Evolutionary conservation across 2,329 filamentous ascomycete genomes (phyloP).

Genomic region (Chaetomiaceae sp.): DNA sequence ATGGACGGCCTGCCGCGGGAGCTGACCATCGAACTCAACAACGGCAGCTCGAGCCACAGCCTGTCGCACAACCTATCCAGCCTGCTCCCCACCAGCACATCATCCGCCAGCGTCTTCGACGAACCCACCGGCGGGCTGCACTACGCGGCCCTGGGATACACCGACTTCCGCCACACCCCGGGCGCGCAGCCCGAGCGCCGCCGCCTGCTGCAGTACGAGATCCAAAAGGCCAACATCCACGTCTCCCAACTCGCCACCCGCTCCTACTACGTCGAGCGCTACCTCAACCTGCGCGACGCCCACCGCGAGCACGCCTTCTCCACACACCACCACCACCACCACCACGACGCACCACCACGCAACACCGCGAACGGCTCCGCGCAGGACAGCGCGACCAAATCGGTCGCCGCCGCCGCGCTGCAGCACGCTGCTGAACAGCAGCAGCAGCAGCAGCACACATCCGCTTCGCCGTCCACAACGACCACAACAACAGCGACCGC

Average conservation of each 20-base stretch:
- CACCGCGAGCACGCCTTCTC: constrained; percentile 41
- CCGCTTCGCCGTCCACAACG: no score
- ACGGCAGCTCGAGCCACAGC: constrained; percentile 30
- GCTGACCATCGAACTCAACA: constrained; percentile 38
- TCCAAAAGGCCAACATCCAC: constrained; percentile 88
- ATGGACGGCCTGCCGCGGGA: constrained; percentile 63
- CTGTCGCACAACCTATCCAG: constrained; percentile 10
- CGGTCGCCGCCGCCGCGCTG: constrained; percentile 15
- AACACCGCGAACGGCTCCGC: no score
- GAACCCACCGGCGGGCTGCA: constrained; percentile 38
- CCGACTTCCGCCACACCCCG: constrained; percentile 46
- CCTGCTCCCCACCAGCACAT: constrained; percentile 20
- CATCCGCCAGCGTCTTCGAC: constrained; percentile 31
- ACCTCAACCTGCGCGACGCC: constrained; percentile 68
- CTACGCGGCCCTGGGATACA: constrained; percentile 39
- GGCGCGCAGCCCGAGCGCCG: constrained; percentile 44
- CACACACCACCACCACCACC: constrained; percentile 29
- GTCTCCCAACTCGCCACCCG: constrained; percentile 73
- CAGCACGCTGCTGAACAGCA: constrained; percentile 34
- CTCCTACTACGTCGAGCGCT: constrained; percentile 81
- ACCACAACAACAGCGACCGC: no score
- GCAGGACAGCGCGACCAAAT: constrained; percentile 21
- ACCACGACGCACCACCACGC: constrained; percentile 27
- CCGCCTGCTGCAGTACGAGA: constrained; percentile 68
- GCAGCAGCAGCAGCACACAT: background rate